Conservation (phyloP, 345 rosid species). For the Pistacia integerrima region DNA sequence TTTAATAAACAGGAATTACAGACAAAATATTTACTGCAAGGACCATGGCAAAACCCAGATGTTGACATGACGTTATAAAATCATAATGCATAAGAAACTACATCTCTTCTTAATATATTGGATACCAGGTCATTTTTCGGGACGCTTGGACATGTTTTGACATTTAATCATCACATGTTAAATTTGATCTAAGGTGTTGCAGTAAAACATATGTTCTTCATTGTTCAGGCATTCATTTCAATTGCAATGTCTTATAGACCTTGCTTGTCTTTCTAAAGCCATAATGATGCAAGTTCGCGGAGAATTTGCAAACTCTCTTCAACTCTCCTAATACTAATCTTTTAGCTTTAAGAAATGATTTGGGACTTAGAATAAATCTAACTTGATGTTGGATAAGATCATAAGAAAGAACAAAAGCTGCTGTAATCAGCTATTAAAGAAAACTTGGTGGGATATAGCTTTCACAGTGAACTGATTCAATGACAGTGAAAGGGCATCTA, state of each 20-base stretch:
- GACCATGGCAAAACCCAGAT: not conserved
- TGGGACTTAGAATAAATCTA: not conserved
- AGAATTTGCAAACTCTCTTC: not conserved
- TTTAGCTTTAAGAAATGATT: not conserved
- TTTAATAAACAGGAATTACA: not conserved
- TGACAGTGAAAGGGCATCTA: too few species aligned
- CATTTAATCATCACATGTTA: not conserved
- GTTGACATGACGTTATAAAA: not conserved
- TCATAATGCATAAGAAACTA: not conserved
- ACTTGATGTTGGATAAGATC: too few species aligned
- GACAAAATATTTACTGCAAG: not conserved
- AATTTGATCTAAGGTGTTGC: not conserved
- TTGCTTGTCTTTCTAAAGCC: not conserved
- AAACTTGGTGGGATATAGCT: too few species aligned
- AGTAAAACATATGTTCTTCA: not conserved
- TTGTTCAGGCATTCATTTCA: not conserved
- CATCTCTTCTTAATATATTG: not conserved
- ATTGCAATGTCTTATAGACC: not conserved
- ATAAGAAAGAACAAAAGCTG: too few species aligned
- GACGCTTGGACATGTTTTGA: not conserved
- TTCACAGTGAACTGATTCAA: too few species aligned
- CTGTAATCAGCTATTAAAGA: too few species aligned
- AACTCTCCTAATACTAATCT: not conserved
- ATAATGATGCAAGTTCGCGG: slow-evolving; percentile 6
- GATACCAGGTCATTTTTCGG: not conserved